Base-by-base conservation (phyloP, 192 early-diverging fungal species). In the Umbelopsis sp. region DNA sequence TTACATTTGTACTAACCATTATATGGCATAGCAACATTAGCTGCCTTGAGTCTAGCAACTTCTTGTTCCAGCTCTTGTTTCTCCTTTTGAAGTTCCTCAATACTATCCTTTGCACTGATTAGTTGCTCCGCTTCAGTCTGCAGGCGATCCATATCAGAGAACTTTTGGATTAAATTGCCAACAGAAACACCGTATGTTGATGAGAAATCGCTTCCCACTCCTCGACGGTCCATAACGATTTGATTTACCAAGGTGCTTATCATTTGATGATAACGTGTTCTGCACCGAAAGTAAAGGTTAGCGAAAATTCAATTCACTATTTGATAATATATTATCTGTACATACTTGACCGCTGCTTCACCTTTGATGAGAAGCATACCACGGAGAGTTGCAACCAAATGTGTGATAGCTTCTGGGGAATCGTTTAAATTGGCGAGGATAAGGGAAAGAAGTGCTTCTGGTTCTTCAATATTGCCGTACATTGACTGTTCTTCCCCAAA, bases 161-260 rank as follows among this genome's bases (percentile, higher is more conserved):
- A 89, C 74, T 90, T 91, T 72, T 87, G 84, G 22, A 92, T 82
- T 12, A 92, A 84, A 2, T 86, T 83, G 21, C 84, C 88, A 10
- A 92, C 87, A 52, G 89, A 86, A 14, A 91, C 77, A 8, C 90
- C 89, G 51, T 86, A 85, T 53, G 85, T 86, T 71, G 86, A 78
- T 21, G 83, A 82, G 74, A 91, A 92, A 22, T 85, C 84, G 25
- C 89, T 87, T 16, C 70, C 65, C 0, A 71, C 75, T n/a, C 76
- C 70, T 38, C 86, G 84, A n/a, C 90, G 83, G 70, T 94, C 93
- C 77, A 92, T 84, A 16, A 94, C 93, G 16, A 93, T 84, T 53
- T 94, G 90, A 5, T 90, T 86, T 20, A 91, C 84, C 14, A 92
- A 82, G n/a, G 88, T 83, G 72, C 90, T 88, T 38, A 94, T 86